These are phyloP conservation scores for Candida anglica DNA, from an alignment of 805 yeast species.

Conservation along the genomic window DNA sequence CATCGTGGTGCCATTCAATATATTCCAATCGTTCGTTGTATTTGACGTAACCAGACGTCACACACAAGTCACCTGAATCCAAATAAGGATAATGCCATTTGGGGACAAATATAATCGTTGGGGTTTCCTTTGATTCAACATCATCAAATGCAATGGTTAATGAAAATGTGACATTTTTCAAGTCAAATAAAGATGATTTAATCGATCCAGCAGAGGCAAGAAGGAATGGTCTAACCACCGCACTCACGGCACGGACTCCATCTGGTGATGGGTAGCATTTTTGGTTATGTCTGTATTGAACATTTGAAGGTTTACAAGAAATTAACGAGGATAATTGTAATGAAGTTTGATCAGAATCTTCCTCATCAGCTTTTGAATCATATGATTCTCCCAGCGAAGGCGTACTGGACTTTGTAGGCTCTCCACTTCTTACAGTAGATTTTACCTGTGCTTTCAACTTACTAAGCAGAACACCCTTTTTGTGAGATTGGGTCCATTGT, in stretches of 20 bases:
- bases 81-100: constrained; percentile 59
- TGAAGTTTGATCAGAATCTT: background rate
- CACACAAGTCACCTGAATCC: constrained; percentile 43
- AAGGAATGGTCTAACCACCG: constrained; percentile 77
- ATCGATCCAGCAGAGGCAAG: constrained; percentile 60
- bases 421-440: background rate
- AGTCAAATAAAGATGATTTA: constrained; percentile 53
- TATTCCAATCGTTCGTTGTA: constrained; percentile 50
- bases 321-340: constrained; percentile 13
- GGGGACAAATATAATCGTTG: constrained; percentile 70
- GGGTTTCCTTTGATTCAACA: constrained; percentile 14
- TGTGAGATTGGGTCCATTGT: too few relatives aligned
- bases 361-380: background rate
- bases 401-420: background rate
- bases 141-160: constrained; percentile 37
- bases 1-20: constrained; percentile 66
- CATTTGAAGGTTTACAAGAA: constrained; percentile 18
- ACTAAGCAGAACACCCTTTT: too few relatives aligned
- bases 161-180: constrained; percentile 42
- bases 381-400: background rate
- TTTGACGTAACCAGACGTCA: constrained; percentile 54
- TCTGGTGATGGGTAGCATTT: constrained; percentile 40
- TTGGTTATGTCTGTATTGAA: constrained; percentile 20
- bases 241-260: constrained; percentile 73
- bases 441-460: background rate